Percentiles rank a stretch among this genome's conserved stretches.
These are phyloP conservation scores for Aspergillus quadrilineatus DNA, from an alignment of 2,329 filamentous ascomycete species.

Conservation along the genomic window DNA sequence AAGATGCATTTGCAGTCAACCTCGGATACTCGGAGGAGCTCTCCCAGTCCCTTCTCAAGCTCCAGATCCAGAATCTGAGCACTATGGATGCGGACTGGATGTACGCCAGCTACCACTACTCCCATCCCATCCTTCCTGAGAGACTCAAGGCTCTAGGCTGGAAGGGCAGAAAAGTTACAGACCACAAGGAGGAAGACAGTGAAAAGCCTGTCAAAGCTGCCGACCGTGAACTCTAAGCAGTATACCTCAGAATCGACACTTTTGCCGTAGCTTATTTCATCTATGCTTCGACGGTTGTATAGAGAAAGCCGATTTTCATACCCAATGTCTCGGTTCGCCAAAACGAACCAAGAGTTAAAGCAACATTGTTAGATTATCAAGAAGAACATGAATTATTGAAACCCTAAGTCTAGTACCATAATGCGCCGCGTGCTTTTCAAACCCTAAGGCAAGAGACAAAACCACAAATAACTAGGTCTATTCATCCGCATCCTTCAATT, in stretches of 20 bases:
- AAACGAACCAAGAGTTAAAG: not conserved
- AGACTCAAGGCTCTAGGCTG: conserved; percentile 87
- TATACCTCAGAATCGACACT: not conserved
- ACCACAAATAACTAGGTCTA: not conserved
- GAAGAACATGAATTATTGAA: not conserved
- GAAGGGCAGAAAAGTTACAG: conserved; percentile 59
- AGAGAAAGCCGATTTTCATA: not conserved
- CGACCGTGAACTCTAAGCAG: conserved; percentile 69
- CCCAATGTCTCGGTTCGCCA: not conserved
- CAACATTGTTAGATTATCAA: not conserved
- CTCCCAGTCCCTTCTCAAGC: conserved; percentile 85
- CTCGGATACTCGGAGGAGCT: conserved; percentile 84
- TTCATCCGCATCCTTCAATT: conserved; percentile 30
- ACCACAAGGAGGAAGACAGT: conserved; percentile 53
- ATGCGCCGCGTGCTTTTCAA: conserved; percentile 16
- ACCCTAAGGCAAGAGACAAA: conserved; percentile 1
- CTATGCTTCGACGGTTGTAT: not conserved
- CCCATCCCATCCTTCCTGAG: conserved; percentile 93
- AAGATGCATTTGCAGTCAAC: conserved; percentile 77
- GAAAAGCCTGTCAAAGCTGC: conserved; percentile 66
- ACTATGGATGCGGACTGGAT: conserved; percentile 99
- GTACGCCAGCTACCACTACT: conserved; percentile 98
- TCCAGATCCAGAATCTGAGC: conserved; percentile 96
- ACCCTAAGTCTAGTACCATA: not conserved
- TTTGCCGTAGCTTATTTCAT: conserved; percentile 8